A percentile compares a stretch with the other conserved stretches of the same genome.
Evolutionary conservation across 2,329 filamentous ascomycete species (phyloP).

Genomic region (Beauveria bassiana): DNA sequence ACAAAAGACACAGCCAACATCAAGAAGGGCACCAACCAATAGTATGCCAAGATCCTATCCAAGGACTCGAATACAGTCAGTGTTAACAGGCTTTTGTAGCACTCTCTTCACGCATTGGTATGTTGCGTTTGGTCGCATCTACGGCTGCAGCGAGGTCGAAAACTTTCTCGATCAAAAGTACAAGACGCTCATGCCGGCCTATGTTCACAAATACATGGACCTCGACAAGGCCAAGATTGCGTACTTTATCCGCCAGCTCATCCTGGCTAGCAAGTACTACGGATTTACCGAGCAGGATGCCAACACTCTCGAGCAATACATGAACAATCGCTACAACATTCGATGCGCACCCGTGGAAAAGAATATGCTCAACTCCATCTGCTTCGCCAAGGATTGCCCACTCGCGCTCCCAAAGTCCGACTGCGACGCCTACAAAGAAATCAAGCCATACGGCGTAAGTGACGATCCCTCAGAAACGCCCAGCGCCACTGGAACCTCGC

Average conservation of each 20-base stretch:
- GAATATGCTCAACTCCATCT: conserved; percentile 21
- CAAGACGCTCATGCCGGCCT: conserved; percentile 16
- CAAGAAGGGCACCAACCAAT: conserved; percentile 21
- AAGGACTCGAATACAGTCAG: not conserved
- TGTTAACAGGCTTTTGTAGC: not conserved
- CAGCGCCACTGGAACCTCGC: not conserved
- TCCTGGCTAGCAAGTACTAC: conserved; percentile 17
- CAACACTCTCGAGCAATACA: conserved; percentile 14
- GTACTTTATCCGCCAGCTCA: conserved; percentile 25
- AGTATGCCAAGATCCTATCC: conserved; percentile 13
- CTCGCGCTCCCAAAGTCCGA: conserved; percentile 19
- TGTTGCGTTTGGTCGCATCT: conserved; percentile 21
- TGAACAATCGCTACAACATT: conserved; percentile 23
- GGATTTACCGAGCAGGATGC: conserved; percentile 23
- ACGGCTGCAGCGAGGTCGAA: conserved; percentile 18
- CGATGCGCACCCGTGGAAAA: conserved; percentile 19
- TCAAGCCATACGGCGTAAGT: conserved; percentile 12
- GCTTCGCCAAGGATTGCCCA: conserved; percentile 20
- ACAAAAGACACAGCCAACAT: conserved; percentile 16
- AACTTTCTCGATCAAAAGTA: conserved; percentile 10
- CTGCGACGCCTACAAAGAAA: conserved; percentile 20
- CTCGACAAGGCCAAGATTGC: conserved; percentile 21
- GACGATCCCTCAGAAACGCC: not conserved
- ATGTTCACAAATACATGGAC: conserved; percentile 27
- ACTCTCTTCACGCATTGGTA: conserved; percentile 24